Evolutionary conservation across 1,284 basidiomycete genomes (phyloP).

Genomic region (Ganoderma sinense): DNA sequence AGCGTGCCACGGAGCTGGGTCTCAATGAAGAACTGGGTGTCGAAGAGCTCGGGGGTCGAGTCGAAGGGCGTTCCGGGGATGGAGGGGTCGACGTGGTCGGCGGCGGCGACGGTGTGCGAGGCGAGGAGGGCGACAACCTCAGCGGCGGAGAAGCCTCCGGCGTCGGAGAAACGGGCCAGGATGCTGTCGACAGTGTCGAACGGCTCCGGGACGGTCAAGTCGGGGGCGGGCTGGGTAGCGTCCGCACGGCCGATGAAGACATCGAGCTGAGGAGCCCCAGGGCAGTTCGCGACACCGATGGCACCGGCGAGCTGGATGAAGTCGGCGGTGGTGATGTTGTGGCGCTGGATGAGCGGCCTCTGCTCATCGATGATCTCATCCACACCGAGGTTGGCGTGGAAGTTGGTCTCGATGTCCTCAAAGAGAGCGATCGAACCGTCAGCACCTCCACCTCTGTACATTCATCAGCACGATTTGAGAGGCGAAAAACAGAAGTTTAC

Average conservation of each 20-base stretch:
- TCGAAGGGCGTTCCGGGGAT: slow-evolving; percentile 32
- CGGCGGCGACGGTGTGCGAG: slow-evolving; percentile 30
- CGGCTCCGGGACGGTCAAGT: slow-evolving; percentile 37
- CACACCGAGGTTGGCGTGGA: slow-evolving; percentile 37
- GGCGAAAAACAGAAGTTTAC: neutral
- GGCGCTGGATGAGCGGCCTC: slow-evolving; percentile 34
- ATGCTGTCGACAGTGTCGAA: slow-evolving; percentile 36
- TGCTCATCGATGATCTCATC: slow-evolving; percentile 39
- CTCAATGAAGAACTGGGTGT: slow-evolving; percentile 33
- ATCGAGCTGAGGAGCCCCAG: slow-evolving; percentile 38
- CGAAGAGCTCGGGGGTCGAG: slow-evolving; percentile 29
- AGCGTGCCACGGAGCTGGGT: slow-evolving; percentile 35
- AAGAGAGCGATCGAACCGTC: slow-evolving; percentile 38
- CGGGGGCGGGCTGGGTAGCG: slow-evolving; percentile 37
- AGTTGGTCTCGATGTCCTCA: slow-evolving; percentile 33
- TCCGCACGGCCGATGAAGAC: slow-evolving; percentile 35
- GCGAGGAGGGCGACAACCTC: slow-evolving; percentile 33
- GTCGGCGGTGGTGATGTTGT: slow-evolving; percentile 38
- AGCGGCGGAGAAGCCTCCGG: slow-evolving; percentile 32
- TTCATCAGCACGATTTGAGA: neutral
- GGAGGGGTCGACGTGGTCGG: slow-evolving; percentile 31
- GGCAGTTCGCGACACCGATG: slow-evolving; percentile 40
- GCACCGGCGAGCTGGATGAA: slow-evolving; percentile 42
- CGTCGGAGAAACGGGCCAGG: slow-evolving; percentile 27
- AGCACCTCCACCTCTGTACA: slow-evolving; percentile 35